Conservation (phyloP, 768 basidiomycete species). For the Termitomyces sp. region DNA sequence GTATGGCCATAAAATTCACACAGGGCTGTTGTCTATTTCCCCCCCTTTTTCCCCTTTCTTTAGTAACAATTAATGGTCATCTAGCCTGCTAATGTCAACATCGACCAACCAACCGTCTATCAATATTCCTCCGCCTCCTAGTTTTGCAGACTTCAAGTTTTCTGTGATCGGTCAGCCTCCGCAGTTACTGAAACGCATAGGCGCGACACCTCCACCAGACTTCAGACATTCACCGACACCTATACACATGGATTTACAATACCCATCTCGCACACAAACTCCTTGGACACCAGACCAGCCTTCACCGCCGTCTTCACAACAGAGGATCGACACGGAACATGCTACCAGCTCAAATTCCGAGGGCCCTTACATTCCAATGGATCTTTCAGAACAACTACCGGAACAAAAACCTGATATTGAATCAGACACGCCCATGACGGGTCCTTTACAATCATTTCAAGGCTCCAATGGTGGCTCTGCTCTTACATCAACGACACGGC, state of each 20-base stretch:
- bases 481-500: background rate
- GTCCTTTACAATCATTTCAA: background rate
- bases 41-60: background rate
- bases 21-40: background rate
- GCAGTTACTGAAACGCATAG: conserved; percentile 6
- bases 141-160: conserved; percentile 9
- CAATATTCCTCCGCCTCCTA: background rate
- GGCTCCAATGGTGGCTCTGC: background rate
- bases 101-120: background rate
- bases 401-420: conserved; percentile 3
- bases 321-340: background rate
- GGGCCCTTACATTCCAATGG: background rate
- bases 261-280: conserved; percentile 5
- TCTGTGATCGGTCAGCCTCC: conserved; percentile 8
- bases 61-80: background rate
- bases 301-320: conserved; percentile 1
- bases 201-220: background rate
- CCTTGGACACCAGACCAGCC: background rate
- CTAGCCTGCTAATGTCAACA: background rate
- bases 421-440: background rate
- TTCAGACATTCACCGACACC: conserved; percentile 6
- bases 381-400: background rate
- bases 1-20: background rate
- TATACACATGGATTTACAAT: conserved; percentile 1
- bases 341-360: background rate